Evolutionary conservation across 2,329 filamentous ascomycete genomes (phyloP).

Genomic region (Trichoderma citrinoviride): DNA sequence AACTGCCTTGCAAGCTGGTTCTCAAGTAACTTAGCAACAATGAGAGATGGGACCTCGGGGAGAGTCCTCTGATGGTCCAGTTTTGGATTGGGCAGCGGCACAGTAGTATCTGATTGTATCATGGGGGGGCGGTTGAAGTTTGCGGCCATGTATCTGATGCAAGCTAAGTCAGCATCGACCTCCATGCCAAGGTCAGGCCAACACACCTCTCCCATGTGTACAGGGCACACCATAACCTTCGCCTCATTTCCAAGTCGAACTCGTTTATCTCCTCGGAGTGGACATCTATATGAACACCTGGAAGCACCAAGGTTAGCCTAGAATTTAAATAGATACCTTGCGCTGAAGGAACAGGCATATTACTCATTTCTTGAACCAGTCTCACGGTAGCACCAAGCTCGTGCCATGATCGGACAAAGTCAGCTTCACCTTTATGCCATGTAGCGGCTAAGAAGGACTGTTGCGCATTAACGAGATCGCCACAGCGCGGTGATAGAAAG

Average conservation of each 20-base stretch:
- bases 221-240: conserved; percentile 5
- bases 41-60: not conserved
- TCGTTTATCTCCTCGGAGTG: not conserved
- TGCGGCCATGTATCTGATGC: not conserved
- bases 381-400: conserved; percentile 10
- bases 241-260: conserved; percentile 5
- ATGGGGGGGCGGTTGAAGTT: not conserved
- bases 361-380: conserved; percentile 6
- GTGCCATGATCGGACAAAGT: conserved; percentile 12
- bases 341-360: not conserved
- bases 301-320: not conserved
- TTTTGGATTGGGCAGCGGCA: not conserved
- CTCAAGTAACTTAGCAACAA: conserved; percentile 6
- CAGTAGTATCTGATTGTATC: not conserved
- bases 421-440: conserved; percentile 8
- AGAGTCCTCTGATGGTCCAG: not conserved
- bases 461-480: not conserved
- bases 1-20: conserved; percentile 8
- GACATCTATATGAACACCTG: not conserved
- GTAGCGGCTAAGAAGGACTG: conserved; percentile 3
- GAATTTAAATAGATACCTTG: not conserved
- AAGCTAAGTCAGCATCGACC: not conserved
- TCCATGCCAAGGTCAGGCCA: not conserved
- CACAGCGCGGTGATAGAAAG: not conserved
- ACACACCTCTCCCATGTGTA: conserved; percentile 7